Evolutionary conservation across 805 yeast species (phyloP).

Genomic region (Kazachstania taianensis): DNA sequence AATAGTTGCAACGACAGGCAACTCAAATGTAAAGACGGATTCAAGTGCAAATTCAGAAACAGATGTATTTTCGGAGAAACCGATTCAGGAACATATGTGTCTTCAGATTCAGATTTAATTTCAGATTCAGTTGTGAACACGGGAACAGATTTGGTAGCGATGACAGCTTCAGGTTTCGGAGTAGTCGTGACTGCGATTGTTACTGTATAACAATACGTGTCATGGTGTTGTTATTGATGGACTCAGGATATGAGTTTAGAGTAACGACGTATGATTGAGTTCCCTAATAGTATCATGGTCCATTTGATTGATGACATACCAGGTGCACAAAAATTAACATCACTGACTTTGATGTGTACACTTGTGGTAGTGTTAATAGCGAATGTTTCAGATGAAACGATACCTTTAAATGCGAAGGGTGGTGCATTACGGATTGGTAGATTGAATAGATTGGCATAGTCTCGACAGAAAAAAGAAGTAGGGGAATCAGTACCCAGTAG

Average conservation of each 20-base stretch:
- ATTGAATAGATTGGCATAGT: not conserved
- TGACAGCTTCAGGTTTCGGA: too few species aligned
- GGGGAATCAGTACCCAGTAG: not conserved
- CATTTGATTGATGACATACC: not conserved
- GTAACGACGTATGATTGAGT: not conserved
- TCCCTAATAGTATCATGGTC: not conserved
- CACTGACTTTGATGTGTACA: not conserved
- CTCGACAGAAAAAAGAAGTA: not conserved
- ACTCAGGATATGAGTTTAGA: not conserved
- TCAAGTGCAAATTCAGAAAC: too few species aligned
- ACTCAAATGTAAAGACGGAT: too few species aligned
- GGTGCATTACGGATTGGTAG: not conserved
- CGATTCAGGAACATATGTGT: too few species aligned
- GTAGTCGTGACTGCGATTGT: too few species aligned
- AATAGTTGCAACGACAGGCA: too few species aligned
- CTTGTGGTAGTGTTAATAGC: not conserved
- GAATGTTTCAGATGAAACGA: not conserved
- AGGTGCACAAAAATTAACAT: not conserved
- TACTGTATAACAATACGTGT: too few species aligned
- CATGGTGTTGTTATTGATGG: too few species aligned
- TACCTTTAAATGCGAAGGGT: not conserved
- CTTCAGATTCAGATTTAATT: too few species aligned
- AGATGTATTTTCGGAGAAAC: too few species aligned
- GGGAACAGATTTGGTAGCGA: too few species aligned
- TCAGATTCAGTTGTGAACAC: too few species aligned